Base-by-base conservation (phyloP, 2,329 filamentous ascomycete genomes). In the Chrysosphaeria jannelii region DNA sequence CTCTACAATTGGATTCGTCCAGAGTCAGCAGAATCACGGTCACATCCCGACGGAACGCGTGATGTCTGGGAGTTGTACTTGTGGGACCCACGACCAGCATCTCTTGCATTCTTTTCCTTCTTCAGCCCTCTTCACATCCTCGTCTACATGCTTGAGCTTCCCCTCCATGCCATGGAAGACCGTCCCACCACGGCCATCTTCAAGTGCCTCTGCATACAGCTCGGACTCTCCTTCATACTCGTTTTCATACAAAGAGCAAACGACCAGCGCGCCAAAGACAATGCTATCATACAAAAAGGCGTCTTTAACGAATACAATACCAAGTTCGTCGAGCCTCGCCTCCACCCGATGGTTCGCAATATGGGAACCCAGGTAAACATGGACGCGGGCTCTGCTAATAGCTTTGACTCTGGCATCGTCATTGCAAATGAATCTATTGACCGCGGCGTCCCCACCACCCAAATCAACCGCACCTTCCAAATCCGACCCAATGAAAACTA, bases 41-140 rank as follows among this genome's bases (percentile, higher is more conserved):
- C 76, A 14, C 72, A 91, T 43, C 75, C 81, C 0, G 69, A 85
- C 38, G 62, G 66, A 27, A 57, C 59, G 13, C 59, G 68, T 8
- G 79, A 97, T 42, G 85, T 97, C 7, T 97, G 85, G 85, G 79
- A 97, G 43, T 47, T 97, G 23, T 60, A 69, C 2, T 57, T 93
- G 5, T 97, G 85, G 85, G 79, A 93, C 39, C 85, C 88, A 16
- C 57, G 81, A 22, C 76, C 79, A 3, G 55, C 89, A 17, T 76
- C 65, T 21, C 46, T 93, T 25, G 63, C 67, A 18, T 49, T 93
- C 3, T 78, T 91, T 38, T 85, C 75, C 35, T 51, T 85, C 19
- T 93, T 97, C 48, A 89, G 79, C 35, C 85, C 85, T 0, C 72
- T 76, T 0, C 88, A 97, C 44, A 59, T 89, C n/a, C 47, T 90